phyloP scores from a whole-genome alignment of 2,329 filamentous ascomycete genomes.

The Akanthomyces muscarius region DNA sequence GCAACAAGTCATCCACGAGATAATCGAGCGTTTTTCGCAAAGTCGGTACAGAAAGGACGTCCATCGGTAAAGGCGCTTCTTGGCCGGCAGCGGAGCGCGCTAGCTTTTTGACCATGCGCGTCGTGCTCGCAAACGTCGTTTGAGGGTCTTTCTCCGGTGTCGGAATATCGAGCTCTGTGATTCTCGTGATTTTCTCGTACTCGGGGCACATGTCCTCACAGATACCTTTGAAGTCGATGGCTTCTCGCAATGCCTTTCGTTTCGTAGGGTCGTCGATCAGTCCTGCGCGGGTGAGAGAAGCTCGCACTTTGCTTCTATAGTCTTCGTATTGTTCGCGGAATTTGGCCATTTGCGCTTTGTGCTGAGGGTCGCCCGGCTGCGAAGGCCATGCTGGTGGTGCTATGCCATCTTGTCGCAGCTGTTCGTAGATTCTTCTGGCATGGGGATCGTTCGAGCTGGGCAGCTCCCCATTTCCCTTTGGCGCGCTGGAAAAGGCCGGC shows the following conservation, averaged over 20 bases:
- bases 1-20: conserved; percentile 56
- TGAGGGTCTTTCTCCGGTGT: conserved; percentile 48
- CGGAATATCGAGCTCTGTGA: conserved; percentile 57
- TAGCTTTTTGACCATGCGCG: conserved; percentile 62
- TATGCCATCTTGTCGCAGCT: conserved; percentile 53
- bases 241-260: conserved; percentile 57
- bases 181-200: conserved; percentile 60
- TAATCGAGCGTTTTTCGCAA: conserved; percentile 60
- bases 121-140: conserved; percentile 44
- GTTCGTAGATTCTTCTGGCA: conserved; percentile 48
- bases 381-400: conserved; percentile 52
- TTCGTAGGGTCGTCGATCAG: conserved; percentile 63
- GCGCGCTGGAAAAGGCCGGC: conserved; percentile 8
- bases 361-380: conserved; percentile 49
- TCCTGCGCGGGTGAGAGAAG: conserved; percentile 54
- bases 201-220: conserved; percentile 68
- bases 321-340: conserved; percentile 54
- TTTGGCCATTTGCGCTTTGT: conserved; percentile 48
- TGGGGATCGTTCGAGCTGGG: conserved; percentile 34
- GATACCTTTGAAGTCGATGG: conserved; percentile 63
- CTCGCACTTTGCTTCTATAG: conserved; percentile 54
- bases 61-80: conserved; percentile 63
- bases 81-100: conserved; percentile 65
- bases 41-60: conserved; percentile 58
- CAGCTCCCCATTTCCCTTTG: background rate